Conservation (phyloP, 2,329 filamentous ascomycete genomes). For the Alternaria arborescens region DNA sequence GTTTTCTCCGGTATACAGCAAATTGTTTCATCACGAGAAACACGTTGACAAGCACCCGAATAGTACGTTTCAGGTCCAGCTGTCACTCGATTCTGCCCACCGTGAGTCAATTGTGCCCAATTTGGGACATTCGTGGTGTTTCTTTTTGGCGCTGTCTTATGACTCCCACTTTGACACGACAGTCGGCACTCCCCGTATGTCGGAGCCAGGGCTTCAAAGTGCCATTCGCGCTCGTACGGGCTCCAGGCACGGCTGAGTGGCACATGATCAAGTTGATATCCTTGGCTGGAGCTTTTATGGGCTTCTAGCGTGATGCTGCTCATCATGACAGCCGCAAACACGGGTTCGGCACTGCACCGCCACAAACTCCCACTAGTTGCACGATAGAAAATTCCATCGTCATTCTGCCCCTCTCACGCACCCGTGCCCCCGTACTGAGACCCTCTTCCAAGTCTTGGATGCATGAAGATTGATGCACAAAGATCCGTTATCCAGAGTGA, state of each 20-base stretch:
- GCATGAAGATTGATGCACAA: constrained; percentile 10
- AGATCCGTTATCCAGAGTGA: constrained; percentile 12
- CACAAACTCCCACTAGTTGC: constrained; percentile 25
- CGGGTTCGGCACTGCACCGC: constrained; percentile 19
- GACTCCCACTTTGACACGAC: constrained; percentile 29
- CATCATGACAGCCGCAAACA: constrained; percentile 27
- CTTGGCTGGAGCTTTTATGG: constrained; percentile 27
- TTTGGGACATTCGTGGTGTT: constrained; percentile 10
- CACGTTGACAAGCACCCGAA: background rate
- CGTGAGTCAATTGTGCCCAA: constrained; percentile 26
- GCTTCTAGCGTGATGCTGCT: constrained; percentile 40
- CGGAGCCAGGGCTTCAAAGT: constrained; percentile 14
- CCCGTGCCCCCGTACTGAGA: background rate
- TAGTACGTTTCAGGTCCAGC: constrained; percentile 1
- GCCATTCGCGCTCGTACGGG: constrained; percentile 13
- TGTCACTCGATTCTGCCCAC: constrained; percentile 10
- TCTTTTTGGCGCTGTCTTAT: constrained; percentile 19
- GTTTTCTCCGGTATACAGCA: constrained; percentile 2
- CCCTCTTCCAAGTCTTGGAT: constrained; percentile 22
- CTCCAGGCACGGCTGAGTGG: constrained; percentile 14
- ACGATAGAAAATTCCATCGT: background rate
- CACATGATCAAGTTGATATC: constrained; percentile 16
- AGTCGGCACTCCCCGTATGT: constrained; percentile 32
- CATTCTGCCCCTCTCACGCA: background rate
- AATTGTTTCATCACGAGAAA: background rate